Percentiles rank a stretch among this genome's conserved stretches.
phyloP scores from a whole-genome alignment of 2,329 filamentous ascomycete genomes.

The Gnomoniopsis smithogilvyi region DNA sequence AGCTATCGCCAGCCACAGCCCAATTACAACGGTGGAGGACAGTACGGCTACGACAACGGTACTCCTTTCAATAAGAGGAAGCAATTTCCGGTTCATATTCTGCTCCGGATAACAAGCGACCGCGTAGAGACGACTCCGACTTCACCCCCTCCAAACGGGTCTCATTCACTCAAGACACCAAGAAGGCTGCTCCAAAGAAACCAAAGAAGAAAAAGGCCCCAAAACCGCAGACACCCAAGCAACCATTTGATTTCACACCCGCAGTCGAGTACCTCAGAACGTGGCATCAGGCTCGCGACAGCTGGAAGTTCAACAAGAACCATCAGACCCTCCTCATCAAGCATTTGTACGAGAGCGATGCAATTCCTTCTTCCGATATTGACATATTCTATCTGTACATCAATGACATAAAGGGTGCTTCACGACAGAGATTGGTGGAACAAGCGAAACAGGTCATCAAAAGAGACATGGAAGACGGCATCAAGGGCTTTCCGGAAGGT shows the following conservation, averaged over 20 bases:
- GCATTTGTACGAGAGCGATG: conserved; percentile 69
- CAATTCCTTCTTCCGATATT: conserved; percentile 68
- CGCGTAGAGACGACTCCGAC: conserved; percentile 23
- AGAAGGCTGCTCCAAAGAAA: conserved; percentile 29
- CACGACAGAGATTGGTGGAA: conserved; percentile 65
- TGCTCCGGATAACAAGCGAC: conserved; percentile 33
- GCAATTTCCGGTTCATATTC: conserved; percentile 36
- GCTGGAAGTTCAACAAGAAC: conserved; percentile 97
- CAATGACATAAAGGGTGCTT: conserved; percentile 71
- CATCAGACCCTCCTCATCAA: conserved; percentile 83
- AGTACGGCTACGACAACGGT: conserved; percentile 21
- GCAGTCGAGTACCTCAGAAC: conserved; percentile 74
- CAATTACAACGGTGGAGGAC: conserved; percentile 22
- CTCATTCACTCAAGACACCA: conserved; percentile 44
- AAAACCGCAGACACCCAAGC: conserved; percentile 26
- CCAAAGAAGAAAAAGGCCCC: conserved; percentile 32
- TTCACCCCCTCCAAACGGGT: conserved; percentile 37
- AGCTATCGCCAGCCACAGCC: conserved; percentile 22
- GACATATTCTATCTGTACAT: conserved; percentile 74
- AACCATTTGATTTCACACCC: conserved; percentile 44
- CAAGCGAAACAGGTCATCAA: conserved; percentile 60
- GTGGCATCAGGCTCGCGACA: conserved; percentile 66
- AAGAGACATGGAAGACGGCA: conserved; percentile 50
- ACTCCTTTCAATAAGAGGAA: conserved; percentile 45
- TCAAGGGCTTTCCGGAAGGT: conserved; percentile 45